A percentile compares a stretch with the other conserved stretches of the same genome.
Conservation (phyloP, 2,329 filamentous ascomycete species). For the Teratosphaeria gauchensis region DNA sequence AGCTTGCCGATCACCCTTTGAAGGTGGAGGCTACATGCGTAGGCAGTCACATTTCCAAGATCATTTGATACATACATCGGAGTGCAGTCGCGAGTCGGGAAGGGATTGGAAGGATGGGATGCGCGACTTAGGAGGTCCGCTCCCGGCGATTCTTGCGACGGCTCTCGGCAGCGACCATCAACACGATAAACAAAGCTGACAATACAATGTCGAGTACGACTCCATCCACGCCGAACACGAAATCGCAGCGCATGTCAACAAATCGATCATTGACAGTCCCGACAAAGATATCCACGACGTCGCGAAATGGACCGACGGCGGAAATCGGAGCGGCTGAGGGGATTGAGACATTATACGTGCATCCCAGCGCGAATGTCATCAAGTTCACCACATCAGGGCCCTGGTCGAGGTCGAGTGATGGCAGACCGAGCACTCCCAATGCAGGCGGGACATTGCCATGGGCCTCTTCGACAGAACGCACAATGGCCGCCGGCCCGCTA, state of each 20-base stretch:
- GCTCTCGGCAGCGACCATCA: neutral
- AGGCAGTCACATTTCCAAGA: neutral
- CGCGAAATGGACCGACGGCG: slow-evolving; percentile 20
- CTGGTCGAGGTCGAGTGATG: slow-evolving; percentile 16
- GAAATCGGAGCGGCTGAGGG: slow-evolving; percentile 30
- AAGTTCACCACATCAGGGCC: slow-evolving; percentile 43
- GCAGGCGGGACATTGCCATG: slow-evolving; percentile 54
- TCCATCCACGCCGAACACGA: slow-evolving; percentile 20
- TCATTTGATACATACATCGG: too few relatives aligned
- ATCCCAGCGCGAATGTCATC: slow-evolving; percentile 63
- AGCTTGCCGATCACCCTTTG: neutral
- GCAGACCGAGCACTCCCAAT: neutral
- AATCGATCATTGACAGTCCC: slow-evolving; percentile 42
- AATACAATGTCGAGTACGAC: slow-evolving; percentile 1
- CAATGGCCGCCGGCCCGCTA: slow-evolving; percentile 69
- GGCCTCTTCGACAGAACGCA: slow-evolving; percentile 67
- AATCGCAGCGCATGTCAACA: slow-evolving; percentile 14
- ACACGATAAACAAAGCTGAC: neutral
- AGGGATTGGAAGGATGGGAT: neutral
- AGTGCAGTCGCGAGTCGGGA: neutral
- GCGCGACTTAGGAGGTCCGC: neutral
- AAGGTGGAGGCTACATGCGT: neutral
- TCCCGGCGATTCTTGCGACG: neutral
- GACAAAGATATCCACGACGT: slow-evolving; percentile 27
- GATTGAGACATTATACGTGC: slow-evolving; percentile 65